Percentiles rank a stretch among this genome's conserved stretches.
phyloP scores from a whole-genome alignment of 139 green algal genomes.

The Chlorella sp. region DNA sequence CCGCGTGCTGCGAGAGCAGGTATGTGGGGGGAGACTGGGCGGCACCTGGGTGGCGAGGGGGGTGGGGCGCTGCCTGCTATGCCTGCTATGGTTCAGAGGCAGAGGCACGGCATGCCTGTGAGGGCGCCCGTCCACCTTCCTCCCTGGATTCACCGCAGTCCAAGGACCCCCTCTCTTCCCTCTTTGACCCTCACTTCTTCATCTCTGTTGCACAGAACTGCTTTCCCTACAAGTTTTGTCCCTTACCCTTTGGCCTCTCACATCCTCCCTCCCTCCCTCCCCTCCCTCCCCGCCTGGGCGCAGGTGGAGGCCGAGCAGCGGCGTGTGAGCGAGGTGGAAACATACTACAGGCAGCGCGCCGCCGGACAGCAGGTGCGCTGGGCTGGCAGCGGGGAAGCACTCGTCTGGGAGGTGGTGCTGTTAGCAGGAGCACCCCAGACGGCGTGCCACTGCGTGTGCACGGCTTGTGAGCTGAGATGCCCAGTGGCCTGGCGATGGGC shows the following conservation, averaged over 20 bases:
- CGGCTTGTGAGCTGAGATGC: background rate
- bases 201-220: no score
- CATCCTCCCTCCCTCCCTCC: no score
- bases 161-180: background rate
- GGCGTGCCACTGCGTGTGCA: background rate
- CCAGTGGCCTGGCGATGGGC: background rate
- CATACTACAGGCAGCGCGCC: slow-evolving; percentile 26
- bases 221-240: no score
- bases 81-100: background rate
- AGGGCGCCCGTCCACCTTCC: no score
- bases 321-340: slow-evolving; percentile 50
- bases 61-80: background rate
- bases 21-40: background rate
- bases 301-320: slow-evolving; percentile 44
- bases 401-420: background rate
- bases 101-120: background rate
- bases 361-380: slow-evolving; percentile 23
- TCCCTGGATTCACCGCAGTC: background rate
- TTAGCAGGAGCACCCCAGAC: background rate
- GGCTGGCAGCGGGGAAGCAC: background rate
- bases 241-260: no score
- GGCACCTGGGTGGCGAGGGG: background rate
- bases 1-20: slow-evolving; percentile 31
- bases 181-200: background rate
- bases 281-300: background rate